Percentiles rank a stretch among this genome's conserved stretches.
Evolutionary conservation across 257 asterid species (phyloP).

Genomic region (Primulina tabacum): DNA sequence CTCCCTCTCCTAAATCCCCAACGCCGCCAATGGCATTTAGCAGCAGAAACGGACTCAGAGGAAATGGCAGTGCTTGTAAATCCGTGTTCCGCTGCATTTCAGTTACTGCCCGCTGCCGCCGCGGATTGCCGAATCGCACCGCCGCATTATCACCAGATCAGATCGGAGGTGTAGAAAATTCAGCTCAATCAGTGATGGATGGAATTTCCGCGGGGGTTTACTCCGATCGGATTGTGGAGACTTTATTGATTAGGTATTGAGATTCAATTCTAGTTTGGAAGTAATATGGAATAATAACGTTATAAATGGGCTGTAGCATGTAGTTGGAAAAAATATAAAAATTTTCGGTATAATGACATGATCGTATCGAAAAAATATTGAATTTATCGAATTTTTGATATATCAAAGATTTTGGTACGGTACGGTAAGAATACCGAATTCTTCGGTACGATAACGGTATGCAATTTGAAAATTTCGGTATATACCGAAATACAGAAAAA

Average conservation of each 20-base stretch:
- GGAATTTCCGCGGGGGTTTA: slow-evolving; percentile 34
- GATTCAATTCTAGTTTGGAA: not conserved
- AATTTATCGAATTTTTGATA: too few relatives aligned
- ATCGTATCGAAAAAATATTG: too few relatives aligned
- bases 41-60: slow-evolving; percentile 66
- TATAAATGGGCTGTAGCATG: too few relatives aligned
- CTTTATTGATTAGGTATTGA: slow-evolving; percentile 23
- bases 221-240: not conserved
- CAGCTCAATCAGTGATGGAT: not conserved
- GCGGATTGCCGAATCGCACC: slow-evolving; percentile 29
- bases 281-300: not conserved
- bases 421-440: too few relatives aligned
- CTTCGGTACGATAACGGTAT: too few relatives aligned
- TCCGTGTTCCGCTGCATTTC: slow-evolving; percentile 83
- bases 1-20: slow-evolving; percentile 67
- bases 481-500: too few relatives aligned
- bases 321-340: too few relatives aligned
- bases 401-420: too few relatives aligned
- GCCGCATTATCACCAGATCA: slow-evolving; percentile 46
- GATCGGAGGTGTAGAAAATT: slow-evolving; percentile 37
- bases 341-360: too few relatives aligned
- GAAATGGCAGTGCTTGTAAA: slow-evolving; percentile 62
- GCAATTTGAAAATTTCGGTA: too few relatives aligned
- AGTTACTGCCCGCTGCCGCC: slow-evolving; percentile 44
- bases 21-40: slow-evolving; percentile 60